Evolutionary conservation across 768 basidiomycete species (phyloP), one percentile per base, ranked within the genome.

Genomic region (Cystofilobasidium capitatum): DNA sequence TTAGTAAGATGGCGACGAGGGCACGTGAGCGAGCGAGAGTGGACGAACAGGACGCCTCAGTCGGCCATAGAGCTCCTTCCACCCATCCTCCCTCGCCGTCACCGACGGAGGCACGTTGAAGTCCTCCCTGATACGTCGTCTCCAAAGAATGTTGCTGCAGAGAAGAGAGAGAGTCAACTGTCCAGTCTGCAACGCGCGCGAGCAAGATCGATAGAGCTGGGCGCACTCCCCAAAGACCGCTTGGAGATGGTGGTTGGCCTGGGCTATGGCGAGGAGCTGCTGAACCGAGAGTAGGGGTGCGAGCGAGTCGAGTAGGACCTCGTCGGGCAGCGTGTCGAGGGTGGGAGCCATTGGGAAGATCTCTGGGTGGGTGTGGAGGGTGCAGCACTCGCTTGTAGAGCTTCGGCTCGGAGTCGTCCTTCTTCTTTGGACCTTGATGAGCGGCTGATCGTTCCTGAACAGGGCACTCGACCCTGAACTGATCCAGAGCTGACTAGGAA

Each of bases 11-110:
- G 20, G n/a, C 36, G 16, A 8, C 5, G 6, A 20, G 9, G 8
- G 6, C n/a, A 31, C 20, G 26, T 55, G 24, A 26, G 54, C 4
- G n/a, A 12, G 36, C 24, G 2, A 12, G 59, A 40, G 13, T 7
- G 26, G 3, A 42, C 62, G 17, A 3, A 63, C 62, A 22, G 66
- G 66, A 10, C 66, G 36, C 29, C 66, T 31, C 8, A 67, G 54
- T 2, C 49, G 39, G 5, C 33, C 39, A 36, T 67, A 67, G 31
- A 67, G 66, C 60, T 67, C 60, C 51, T 67, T 67, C 36, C 36
- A 67, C 3, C 66, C 66, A 20, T 62, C 60, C 17, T 17, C n/a
- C 9, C 66, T 26, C 6, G 60, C 66, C 1, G 66, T 62, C 37
- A 67, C 66, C 0, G 58, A 51, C 2, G 31, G 49, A 29, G 66